Base-by-base conservation (phyloP, 1,139 yeast genomes). In the Geotrichum citri-aurantii region DNA sequence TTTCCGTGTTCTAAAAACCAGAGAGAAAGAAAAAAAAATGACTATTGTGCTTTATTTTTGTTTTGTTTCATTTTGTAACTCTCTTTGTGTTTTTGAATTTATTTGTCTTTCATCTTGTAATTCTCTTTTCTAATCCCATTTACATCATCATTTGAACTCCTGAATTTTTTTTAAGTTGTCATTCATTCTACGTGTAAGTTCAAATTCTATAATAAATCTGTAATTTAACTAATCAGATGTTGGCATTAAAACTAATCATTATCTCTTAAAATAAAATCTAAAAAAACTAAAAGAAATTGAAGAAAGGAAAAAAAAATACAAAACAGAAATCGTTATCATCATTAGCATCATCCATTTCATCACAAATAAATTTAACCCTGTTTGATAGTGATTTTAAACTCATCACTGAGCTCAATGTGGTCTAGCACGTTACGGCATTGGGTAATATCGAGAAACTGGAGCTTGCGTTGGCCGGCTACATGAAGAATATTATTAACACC, bases 401-500 rank as follows among this genome's bases (percentile, higher is more conserved):
- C 21, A 17, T n/a, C 19, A 7, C 44, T 1, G 17, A 31, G n/a
- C 37, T 50, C 54, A 37, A 50, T 40, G 23, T 23, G 40, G 11
- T 46, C 23, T 10, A 24, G 3, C n/a, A 50, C 47, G 14, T 84
- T 84, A 57, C 81, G 78, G 72, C 95, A 87, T 69, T 86, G 93
- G 17, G 89, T 80, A 21, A 86, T 77, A 65, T 86, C 83, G 63
- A 87, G 73, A 62, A 75, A 76, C 58, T 71, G 76, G 63, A 87
- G 74, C 2, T 80, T 79, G 17, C 79, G 75, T 52, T 83, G 79
- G 12, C 63, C 63, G 48, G 85, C 85, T 17, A 53, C 48, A 51
- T 83, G 77, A 46, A 85, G 71, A 33, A 87, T 68, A 10, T 86
- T 81, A 70, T 86, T 89, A 33, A 86, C 82, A 8, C 93, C 93